A percentile compares a stretch with the other conserved stretches of the same genome.
These are phyloP conservation scores for Rhizopogon roseolus DNA, from an alignment of 768 basidiomycete species.

Conservation along the genomic window DNA sequence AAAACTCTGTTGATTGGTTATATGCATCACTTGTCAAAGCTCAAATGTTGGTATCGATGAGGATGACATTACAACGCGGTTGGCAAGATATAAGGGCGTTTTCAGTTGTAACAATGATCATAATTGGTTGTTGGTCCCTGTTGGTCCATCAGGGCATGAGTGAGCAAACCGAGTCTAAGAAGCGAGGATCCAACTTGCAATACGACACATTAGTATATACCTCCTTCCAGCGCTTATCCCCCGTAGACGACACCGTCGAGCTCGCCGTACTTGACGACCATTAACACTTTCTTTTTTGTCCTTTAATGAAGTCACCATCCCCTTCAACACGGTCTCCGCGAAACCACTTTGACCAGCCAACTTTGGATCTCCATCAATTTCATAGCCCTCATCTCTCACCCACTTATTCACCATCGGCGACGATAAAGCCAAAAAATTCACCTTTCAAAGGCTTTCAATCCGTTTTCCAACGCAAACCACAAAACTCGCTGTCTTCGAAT, in stretches of 20 bases:
- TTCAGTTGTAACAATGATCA: no score
- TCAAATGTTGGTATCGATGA: no score
- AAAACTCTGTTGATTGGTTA: no score
- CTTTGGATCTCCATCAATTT: conserved; percentile 29
- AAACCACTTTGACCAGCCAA: conserved; percentile 30
- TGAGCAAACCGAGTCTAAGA: no score
- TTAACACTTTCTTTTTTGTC: not conserved
- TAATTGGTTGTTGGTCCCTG: no score
- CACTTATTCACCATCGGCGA: conserved; percentile 32
- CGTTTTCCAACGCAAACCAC: conserved; percentile 45
- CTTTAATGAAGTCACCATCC: conserved; percentile 31
- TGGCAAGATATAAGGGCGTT: no score
- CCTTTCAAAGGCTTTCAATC: conserved; percentile 39
- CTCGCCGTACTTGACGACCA: conserved; percentile 7
- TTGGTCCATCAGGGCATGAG: no score
- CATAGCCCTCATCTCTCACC: conserved; percentile 37
- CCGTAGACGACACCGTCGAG: conserved; percentile 3
- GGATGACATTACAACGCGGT: no score
- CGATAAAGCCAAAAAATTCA: conserved; percentile 23
- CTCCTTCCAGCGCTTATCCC: conserved; percentile 2
- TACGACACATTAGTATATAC: not conserved
- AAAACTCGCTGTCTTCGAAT: conserved; percentile 36
- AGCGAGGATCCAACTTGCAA: no score
- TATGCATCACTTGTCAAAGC: no score
- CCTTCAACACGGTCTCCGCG: conserved; percentile 35